These are phyloP conservation scores for Phellinidium pouzarii DNA, from an alignment of 1,284 basidiomycete genomes.

Conservation along the genomic window DNA sequence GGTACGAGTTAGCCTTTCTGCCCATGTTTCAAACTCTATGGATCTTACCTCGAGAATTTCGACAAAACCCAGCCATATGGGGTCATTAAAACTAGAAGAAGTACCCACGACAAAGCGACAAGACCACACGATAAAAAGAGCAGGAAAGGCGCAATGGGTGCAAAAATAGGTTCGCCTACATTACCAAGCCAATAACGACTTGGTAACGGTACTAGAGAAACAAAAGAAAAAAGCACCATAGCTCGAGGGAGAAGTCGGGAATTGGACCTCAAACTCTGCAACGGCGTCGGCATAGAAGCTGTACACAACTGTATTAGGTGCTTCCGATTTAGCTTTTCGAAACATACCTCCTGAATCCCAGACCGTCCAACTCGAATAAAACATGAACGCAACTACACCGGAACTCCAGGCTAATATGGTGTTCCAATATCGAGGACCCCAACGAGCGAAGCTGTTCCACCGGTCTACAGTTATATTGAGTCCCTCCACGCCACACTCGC, in stretches of 20 bases:
- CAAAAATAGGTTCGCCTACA: constrained; percentile 41
- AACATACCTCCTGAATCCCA: constrained; percentile 30
- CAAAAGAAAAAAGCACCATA: constrained; percentile 35
- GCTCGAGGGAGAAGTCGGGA: constrained; percentile 36
- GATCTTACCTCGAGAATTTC: constrained; percentile 17
- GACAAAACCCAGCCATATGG: constrained; percentile 32
- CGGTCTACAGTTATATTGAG: constrained; percentile 57
- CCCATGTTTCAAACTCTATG: constrained; percentile 11
- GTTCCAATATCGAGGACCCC: constrained; percentile 66
- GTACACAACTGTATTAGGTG: constrained; percentile 11
- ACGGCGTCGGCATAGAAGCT: constrained; percentile 42
- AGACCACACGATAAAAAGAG: constrained; percentile 53
- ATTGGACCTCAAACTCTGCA: constrained; percentile 41
- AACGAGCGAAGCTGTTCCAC: constrained; percentile 61
- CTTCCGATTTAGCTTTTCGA: constrained; percentile 7
- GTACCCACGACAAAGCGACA: constrained; percentile 52
- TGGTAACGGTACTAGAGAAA: constrained; percentile 54
- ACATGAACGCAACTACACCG: constrained; percentile 51
- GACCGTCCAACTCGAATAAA: constrained; percentile 45
- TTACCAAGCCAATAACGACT: constrained; percentile 52
- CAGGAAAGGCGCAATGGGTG: constrained; percentile 47
- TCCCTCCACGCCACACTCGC: constrained; percentile 36
- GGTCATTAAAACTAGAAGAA: constrained; percentile 40
- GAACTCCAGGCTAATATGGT: constrained; percentile 64
- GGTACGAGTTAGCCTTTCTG: not conserved